Evolutionary conservation across 2,329 filamentous ascomycete genomes (phyloP), one percentile per base, ranked within the genome.

Genomic region (Penicillium sp.): DNA sequence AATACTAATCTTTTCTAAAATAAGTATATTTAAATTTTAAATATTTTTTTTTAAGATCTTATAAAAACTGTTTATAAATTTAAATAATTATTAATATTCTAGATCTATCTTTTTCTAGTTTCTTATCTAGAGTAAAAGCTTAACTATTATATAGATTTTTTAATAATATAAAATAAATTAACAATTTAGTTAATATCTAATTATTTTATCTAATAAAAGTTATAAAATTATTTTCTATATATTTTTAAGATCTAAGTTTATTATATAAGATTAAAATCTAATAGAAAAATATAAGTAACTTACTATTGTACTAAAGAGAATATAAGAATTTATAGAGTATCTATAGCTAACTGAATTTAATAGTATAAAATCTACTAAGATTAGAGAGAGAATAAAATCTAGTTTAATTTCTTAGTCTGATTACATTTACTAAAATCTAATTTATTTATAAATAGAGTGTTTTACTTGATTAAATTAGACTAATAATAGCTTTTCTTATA

Each of bases 261-360:
- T 43, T 43, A 49, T 43, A 34, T 49, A 42, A 14, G 36, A 24
- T 4, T 11, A 21, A 42, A 18, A 39, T 21, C 21, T 47, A 39
- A 47, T 39, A 3, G 45, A 18, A 29, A 47, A 32, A 47, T 38
- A 7, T 39, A 47, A 36, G 21, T 47, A 13, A 47, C 44, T 47
- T 18, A 27, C 18, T 24, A 36, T 47, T 47, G 2, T 47, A 38
- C 31, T 13, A 36, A 18, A 18, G 32, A 31, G 29, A n/a, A 16
- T 6, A 18, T 4, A 7, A 36, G 44, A 38, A 47, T 47, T 47
- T 47, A 6, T 6, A 47, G 44, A 18, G 44, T 13, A 31, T 18
- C 44, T 47, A 6, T 47, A 6, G 44, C 44, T 47, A 7, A 47
- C 44, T 47, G 13, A 47, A 38, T 47, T 47, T 47, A 47, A 31